phyloP scores from a whole-genome alignment of 2,329 filamentous ascomycete species.

The Monilinia polystroma region DNA sequence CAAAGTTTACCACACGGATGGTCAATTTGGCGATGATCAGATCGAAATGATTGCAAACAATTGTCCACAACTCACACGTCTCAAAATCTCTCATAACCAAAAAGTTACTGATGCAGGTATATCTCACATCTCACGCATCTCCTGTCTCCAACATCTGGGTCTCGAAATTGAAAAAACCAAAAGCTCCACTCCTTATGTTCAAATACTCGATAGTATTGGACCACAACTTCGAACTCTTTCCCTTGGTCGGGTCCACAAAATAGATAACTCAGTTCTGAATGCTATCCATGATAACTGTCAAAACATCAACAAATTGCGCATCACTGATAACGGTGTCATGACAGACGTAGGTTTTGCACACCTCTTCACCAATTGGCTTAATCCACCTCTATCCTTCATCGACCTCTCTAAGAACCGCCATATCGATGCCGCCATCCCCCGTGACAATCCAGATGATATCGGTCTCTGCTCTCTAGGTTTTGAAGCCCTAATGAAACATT shows the following conservation, averaged over 20 bases:
- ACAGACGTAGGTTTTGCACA: slow-evolving; percentile 71
- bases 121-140: slow-evolving; percentile 59
- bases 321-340: slow-evolving; percentile 73
- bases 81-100: slow-evolving; percentile 83
- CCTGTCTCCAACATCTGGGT: slow-evolving; percentile 70
- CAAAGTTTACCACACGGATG: slow-evolving; percentile 82
- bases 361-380: slow-evolving; percentile 75
- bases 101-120: slow-evolving; percentile 67
- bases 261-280: slow-evolving; percentile 68
- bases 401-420: slow-evolving; percentile 79
- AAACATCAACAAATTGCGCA: slow-evolving; percentile 71
- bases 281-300: slow-evolving; percentile 69
- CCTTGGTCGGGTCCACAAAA: slow-evolving; percentile 64
- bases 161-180: slow-evolving; percentile 62
- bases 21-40: slow-evolving; percentile 71
- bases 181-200: slow-evolving; percentile 56
- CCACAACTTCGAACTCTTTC: slow-evolving; percentile 72
- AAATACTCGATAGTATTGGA: slow-evolving; percentile 63
- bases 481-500: slow-evolving; percentile 79
- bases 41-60: slow-evolving; percentile 59
- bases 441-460: slow-evolving; percentile 62
- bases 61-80: slow-evolving; percentile 67
- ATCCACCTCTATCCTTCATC: slow-evolving; percentile 65
- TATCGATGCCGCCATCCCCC: slow-evolving; percentile 68
- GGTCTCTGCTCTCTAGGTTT: slow-evolving; percentile 78